A percentile compares a stretch with the other conserved stretches of the same genome.
Evolutionary conservation across 78 protist species (phyloP).

Genomic region (slime mould (Dictyostelium discoideum)): DNA sequence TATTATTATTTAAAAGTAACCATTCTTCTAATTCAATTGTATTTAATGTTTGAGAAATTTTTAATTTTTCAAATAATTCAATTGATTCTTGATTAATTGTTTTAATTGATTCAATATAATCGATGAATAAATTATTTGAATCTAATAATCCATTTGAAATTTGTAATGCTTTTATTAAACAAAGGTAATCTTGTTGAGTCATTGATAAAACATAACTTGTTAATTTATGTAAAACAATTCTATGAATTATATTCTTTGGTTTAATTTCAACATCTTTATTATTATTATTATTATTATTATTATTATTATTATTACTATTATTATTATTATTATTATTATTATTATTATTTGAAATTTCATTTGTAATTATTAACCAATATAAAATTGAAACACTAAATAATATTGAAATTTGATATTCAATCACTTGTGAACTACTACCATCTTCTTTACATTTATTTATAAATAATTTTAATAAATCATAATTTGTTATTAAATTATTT

Average conservation of each 20-base stretch:
- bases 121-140: not conserved
- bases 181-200: not conserved
- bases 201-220: not conserved
- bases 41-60: not conserved
- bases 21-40: not conserved
- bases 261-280: too few species aligned
- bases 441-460: not conserved
- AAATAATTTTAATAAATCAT: not conserved
- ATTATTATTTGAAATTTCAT: not conserved
- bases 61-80: not conserved
- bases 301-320: not conserved
- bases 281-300: not conserved
- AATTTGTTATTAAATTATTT: not conserved
- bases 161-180: not conserved
- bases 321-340: too few species aligned
- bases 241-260: not conserved
- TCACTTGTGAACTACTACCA: conserved; percentile 1
- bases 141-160: not conserved
- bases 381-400: not conserved
- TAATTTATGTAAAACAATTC: not conserved
- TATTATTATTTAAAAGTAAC: not conserved
- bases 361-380: not conserved
- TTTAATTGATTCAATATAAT: not conserved
- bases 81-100: not conserved
- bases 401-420: conserved; percentile 1